Base-by-base conservation (phyloP, 2,329 filamentous ascomycete genomes). In the Ceratocystis diversiconidia region DNA sequence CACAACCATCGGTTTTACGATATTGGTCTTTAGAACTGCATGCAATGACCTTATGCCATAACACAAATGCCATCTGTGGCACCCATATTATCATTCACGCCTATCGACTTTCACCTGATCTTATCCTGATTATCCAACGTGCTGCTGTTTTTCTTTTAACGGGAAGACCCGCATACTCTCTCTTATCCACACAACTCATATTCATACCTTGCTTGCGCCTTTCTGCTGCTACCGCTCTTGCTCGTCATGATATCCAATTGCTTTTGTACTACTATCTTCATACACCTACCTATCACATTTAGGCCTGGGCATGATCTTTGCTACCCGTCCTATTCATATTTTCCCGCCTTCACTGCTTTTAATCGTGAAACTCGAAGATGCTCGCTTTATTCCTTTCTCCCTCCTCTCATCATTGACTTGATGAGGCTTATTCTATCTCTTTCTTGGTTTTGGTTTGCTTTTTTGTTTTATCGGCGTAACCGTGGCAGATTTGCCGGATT, bases 251-350 rank as follows among this genome's bases (percentile, higher is more conserved):
- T 66, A 63, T 63, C 65, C 60, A 41, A 10, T 28, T 17, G 15
- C n/a, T 55, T 60, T 44, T 64, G 62, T 66, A 66, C 62, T 64
- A 66, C 65, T 64, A 66, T 30, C 36, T 62, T 46, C 60, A 62
- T 44, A 25, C 22, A 41, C 36, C 12, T 41, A 15, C 10, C 36
- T 41, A 41, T 2, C 36, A 41, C 36, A 41, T 15, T 5, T 12
- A 12, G 36, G 36, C 3, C 12, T 3, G 36, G 12, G 36, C 36
- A 41, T 15, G 36, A 1, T 4, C 36, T 41, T 41, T 41, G 36
- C 36, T 17, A 8, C 25, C 28, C 15, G 5, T n/a, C 19, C 19
- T 43, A 4, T 30, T 62, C 25, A 25, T 62, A 8, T 41, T 41
- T 41, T 41, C 10, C 12, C 36, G 36, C 8, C 10, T 41, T 32